phyloP scores from a whole-genome alignment of 2,329 filamentous ascomycete species.

The Fusarium veterinarium region DNA sequence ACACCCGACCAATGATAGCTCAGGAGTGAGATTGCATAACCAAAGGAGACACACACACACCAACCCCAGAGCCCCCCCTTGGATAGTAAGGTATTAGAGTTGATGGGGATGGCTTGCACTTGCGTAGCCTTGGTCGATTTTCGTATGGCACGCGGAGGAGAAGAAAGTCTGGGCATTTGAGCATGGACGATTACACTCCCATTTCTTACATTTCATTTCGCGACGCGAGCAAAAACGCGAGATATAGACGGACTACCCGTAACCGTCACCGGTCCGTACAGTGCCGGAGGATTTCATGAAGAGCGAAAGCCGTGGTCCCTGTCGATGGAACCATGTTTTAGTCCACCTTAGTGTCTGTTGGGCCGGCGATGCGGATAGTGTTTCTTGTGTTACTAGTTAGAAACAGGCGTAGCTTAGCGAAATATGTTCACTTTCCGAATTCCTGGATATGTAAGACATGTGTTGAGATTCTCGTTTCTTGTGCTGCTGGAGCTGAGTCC shows the following conservation, averaged over 20 bases:
- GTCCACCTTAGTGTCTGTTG: not conserved
- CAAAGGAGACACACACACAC: not conserved
- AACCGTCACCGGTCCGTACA: not conserved
- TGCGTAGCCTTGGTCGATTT: conserved; percentile 5
- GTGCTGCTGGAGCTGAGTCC: not conserved
- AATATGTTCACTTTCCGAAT: conserved; percentile 2
- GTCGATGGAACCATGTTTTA: not conserved
- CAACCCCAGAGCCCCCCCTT: not conserved
- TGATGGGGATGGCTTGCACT: conserved; percentile 16
- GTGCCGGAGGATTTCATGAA: not conserved
- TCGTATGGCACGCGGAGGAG: not conserved
- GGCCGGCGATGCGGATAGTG: not conserved
- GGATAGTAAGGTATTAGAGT: conserved; percentile 6
- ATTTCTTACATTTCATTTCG: not conserved
- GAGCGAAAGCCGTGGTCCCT: not conserved
- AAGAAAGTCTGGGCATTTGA: not conserved
- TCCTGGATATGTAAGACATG: conserved; percentile 1
- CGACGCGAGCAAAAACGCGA: conserved; percentile 5
- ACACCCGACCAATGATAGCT: not conserved
- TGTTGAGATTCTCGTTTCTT: not conserved
- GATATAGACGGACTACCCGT: conserved; percentile 3
- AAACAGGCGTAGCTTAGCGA: conserved; percentile 18
- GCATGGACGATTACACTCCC: not conserved
- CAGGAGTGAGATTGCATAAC: not conserved
- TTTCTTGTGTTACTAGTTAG: conserved; percentile 15